phyloP scores from a whole-genome alignment of 306 rosid genomes.

The Cucumis sativus region DNA sequence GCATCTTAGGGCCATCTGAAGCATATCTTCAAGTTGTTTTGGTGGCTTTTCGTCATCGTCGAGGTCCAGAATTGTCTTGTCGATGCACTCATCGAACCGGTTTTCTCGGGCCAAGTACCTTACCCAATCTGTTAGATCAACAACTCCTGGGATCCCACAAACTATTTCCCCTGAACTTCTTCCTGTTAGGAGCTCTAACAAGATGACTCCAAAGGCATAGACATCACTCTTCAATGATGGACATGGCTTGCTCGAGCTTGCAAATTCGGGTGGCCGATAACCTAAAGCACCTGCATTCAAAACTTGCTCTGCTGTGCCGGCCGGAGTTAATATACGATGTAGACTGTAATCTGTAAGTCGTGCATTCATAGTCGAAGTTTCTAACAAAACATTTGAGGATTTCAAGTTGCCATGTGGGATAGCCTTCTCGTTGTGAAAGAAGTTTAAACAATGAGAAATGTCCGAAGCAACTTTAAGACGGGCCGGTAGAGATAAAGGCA shows the following conservation, averaged over 20 bases:
- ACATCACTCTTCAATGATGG: slow-evolving; percentile 76
- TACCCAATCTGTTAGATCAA: slow-evolving; percentile 61
- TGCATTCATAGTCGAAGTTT: slow-evolving; percentile 31
- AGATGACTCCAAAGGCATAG: slow-evolving; percentile 60
- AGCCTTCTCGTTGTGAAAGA: slow-evolving; percentile 58
- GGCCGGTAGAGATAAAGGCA: slow-evolving; percentile 37
- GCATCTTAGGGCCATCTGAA: slow-evolving; percentile 57
- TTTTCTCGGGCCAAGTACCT: slow-evolving; percentile 35
- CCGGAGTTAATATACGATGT: slow-evolving; percentile 51
- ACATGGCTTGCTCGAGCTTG: slow-evolving; percentile 53
- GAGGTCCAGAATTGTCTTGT: slow-evolving; percentile 31
- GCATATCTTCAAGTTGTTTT: slow-evolving; percentile 38
- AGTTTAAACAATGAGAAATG: slow-evolving; percentile 44
- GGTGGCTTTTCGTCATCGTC: slow-evolving; percentile 6
- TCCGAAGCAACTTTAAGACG: slow-evolving; percentile 45
- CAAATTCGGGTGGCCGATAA: slow-evolving; percentile 67
- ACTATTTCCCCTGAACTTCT: slow-evolving; percentile 46
- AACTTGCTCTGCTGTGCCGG: slow-evolving; percentile 71
- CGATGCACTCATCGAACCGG: slow-evolving; percentile 45
- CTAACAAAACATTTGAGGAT: slow-evolving; percentile 59
- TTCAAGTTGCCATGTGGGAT: slow-evolving; percentile 84
- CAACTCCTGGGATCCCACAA: slow-evolving; percentile 41
- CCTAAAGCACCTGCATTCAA: slow-evolving; percentile 64
- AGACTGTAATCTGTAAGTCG: slow-evolving; percentile 58
- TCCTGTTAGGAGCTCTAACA: slow-evolving; percentile 71